Evolutionary conservation across 2,329 filamentous ascomycete genomes (phyloP).

Genomic region (Penicillium italicum): DNA sequence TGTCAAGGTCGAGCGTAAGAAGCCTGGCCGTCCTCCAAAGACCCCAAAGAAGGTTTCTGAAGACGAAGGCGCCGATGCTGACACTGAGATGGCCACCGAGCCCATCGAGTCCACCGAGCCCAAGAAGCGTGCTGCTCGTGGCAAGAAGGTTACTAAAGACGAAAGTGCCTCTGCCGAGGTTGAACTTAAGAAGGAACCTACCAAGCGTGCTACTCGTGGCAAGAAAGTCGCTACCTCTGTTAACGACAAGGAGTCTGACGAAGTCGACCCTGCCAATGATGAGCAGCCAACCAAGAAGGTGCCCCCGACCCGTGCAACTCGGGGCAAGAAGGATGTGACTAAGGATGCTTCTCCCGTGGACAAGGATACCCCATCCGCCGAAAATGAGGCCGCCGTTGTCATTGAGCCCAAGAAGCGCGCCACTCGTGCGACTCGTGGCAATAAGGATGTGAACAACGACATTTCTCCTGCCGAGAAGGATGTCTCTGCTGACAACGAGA

Average conservation of each 20-base stretch:
- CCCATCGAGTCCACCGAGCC: not conserved
- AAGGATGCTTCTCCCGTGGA: not conserved
- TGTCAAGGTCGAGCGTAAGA: not conserved
- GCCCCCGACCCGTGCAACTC: not conserved
- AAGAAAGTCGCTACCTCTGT: not conserved
- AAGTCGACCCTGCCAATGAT: not conserved
- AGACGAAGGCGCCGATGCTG: not conserved
- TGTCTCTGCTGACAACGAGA: not conserved
- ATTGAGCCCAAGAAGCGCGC: not conserved
- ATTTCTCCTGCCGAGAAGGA: not conserved
- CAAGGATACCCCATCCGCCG: not conserved
- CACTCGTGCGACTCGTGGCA: not conserved
- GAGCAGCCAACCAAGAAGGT: not conserved
- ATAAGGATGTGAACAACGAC: not conserved
- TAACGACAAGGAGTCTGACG: not conserved
- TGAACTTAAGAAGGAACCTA: not conserved
- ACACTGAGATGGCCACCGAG: not conserved
- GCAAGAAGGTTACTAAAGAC: not conserved
- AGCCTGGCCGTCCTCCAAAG: constrained; percentile 6
- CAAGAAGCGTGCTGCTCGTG: not conserved
- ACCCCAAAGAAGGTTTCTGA: constrained; percentile 5
- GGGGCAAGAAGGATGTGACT: not conserved
- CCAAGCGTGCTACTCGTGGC: not conserved
- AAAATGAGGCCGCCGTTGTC: not conserved
- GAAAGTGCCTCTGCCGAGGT: not conserved